A percentile compares a stretch with the other conserved stretches of the same genome.
These are phyloP conservation scores for Epichloe brachyelytri DNA, from an alignment of 2,329 filamentous ascomycete species.

Conservation along the genomic window DNA sequence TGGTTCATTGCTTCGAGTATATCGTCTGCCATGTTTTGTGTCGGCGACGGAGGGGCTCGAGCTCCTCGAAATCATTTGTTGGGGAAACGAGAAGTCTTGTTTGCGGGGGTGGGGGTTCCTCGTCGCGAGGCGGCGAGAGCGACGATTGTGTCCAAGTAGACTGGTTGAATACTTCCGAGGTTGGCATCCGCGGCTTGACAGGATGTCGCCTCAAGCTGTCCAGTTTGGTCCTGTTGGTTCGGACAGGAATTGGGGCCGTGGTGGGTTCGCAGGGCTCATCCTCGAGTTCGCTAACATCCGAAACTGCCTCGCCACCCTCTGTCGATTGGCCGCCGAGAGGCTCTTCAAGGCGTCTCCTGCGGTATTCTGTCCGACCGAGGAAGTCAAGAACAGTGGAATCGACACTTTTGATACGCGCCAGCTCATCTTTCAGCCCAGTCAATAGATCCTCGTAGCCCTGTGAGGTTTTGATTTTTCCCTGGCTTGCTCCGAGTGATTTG, in stretches of 20 bases:
- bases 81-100: background rate
- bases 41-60: slow-evolving; percentile 21
- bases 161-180: slow-evolving; percentile 10
- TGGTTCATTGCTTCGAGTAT: slow-evolving; percentile 43
- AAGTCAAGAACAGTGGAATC: slow-evolving; percentile 10
- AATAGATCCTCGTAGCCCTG: slow-evolving; percentile 33
- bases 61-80: background rate
- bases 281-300: slow-evolving; percentile 41
- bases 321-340: slow-evolving; percentile 6
- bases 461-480: slow-evolving; percentile 15
- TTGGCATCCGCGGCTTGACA: slow-evolving; percentile 16
- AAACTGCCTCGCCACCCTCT: slow-evolving; percentile 18
- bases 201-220: slow-evolving; percentile 11
- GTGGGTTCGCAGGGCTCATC: slow-evolving; percentile 23
- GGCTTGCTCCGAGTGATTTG: slow-evolving; percentile 13
- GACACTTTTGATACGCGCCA: slow-evolving; percentile 18
- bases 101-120: background rate
- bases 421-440: slow-evolving; percentile 26
- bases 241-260: slow-evolving; percentile 10
- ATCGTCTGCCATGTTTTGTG: slow-evolving; percentile 39
- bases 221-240: slow-evolving; percentile 13
- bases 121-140: background rate
- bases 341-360: background rate
- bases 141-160: background rate
- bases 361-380: background rate